Conservation (phyloP, 371 early-diverging fungal species). For the Actinomucor elegans region DNA sequence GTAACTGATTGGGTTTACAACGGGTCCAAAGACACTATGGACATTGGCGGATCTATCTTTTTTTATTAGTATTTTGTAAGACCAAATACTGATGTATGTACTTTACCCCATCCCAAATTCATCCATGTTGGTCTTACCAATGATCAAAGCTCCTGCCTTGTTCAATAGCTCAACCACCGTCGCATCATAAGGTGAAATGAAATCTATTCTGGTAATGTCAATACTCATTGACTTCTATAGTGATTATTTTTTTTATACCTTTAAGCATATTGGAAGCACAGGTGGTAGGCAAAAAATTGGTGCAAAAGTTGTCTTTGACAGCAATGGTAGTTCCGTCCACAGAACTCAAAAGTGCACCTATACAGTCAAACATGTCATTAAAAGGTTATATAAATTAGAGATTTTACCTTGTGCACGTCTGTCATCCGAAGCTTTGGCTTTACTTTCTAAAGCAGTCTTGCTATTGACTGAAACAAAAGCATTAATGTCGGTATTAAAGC, state of each 20-base stretch:
- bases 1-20: slow-evolving; percentile 47
- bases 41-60: slow-evolving; percentile 51
- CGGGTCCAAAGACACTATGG: slow-evolving; percentile 51
- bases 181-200: slow-evolving; percentile 76
- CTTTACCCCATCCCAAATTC: slow-evolving; percentile 97
- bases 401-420: slow-evolving; percentile 11
- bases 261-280: slow-evolving; percentile 70
- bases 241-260: slow-evolving; percentile 32
- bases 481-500: slow-evolving; percentile 29
- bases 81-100: neutral
- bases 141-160: slow-evolving; percentile 67
- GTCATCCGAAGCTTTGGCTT: slow-evolving; percentile 7
- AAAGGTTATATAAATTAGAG: too few relatives aligned
- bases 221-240: neutral
- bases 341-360: slow-evolving; percentile 24
- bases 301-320: slow-evolving; percentile 77
- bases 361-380: too few relatives aligned
- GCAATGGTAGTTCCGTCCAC: slow-evolving; percentile 67
- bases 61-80: neutral
- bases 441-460: neutral
- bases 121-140: slow-evolving; percentile 94
- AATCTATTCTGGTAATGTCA: slow-evolving; percentile 42
- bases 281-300: slow-evolving; percentile 58
- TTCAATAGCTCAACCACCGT: slow-evolving; percentile 69
- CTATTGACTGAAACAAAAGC: slow-evolving; percentile 38